Evolutionary conservation across 805 yeast species (phyloP).

Genomic region (Isabelozyma heimii): DNA sequence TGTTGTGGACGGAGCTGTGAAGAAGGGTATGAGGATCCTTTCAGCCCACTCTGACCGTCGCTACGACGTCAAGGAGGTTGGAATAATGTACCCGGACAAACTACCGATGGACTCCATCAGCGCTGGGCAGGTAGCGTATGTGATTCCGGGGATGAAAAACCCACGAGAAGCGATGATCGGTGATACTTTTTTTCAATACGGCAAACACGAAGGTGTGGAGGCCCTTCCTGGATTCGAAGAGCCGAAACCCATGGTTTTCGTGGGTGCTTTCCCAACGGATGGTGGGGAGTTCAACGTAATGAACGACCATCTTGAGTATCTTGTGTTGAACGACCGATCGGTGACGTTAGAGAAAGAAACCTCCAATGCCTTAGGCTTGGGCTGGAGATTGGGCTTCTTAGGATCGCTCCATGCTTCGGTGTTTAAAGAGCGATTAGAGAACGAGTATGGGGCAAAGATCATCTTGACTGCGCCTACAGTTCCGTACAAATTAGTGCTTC

Average conservation of each 20-base stretch:
- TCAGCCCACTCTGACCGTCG: constrained; percentile 74
- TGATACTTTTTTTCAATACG: constrained; percentile 74
- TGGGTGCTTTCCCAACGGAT: constrained; percentile 97
- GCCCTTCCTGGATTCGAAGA: constrained; percentile 95
- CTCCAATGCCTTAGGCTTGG: constrained; percentile 92
- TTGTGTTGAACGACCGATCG: constrained; percentile 88
- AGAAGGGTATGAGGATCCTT: constrained; percentile 69
- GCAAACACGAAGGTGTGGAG: constrained; percentile 54
- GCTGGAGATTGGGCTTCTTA: constrained; percentile 94
- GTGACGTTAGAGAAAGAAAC: constrained; percentile 88
- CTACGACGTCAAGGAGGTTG: constrained; percentile 89
- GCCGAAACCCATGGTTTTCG: constrained; percentile 97
- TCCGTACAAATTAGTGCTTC: constrained; percentile 75
- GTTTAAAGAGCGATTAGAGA: constrained; percentile 85
- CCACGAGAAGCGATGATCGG: constrained; percentile 87
- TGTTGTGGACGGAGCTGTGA: constrained; percentile 78
- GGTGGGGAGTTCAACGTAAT: constrained; percentile 84
- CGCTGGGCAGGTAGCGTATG: constrained; percentile 94
- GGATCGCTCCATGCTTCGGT: constrained; percentile 96
- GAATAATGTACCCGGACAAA: constrained; percentile 92
- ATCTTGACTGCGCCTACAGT: constrained; percentile 96
- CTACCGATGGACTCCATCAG: constrained; percentile 57
- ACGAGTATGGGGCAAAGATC: constrained; percentile 89
- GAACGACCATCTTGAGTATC: constrained; percentile 85
- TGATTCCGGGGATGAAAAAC: constrained; percentile 92